These are phyloP conservation scores for Ananas comosus DNA, from an alignment of 176 grass and related monocot genomes.

Conservation along the genomic window DNA sequence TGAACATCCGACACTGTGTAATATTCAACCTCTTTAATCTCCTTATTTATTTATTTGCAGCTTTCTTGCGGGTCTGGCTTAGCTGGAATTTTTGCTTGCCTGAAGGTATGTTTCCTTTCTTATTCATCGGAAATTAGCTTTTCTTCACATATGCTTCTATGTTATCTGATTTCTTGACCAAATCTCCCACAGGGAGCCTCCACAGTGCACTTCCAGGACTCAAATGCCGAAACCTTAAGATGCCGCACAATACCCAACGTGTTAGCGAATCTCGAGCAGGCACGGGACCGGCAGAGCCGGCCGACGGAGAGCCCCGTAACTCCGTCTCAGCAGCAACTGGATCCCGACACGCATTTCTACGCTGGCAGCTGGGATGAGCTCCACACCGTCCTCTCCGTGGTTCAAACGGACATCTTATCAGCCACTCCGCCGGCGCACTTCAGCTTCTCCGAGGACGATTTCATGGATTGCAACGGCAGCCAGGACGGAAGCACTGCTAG, in stretches of 20 bases:
- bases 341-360: slow-evolving; percentile 74
- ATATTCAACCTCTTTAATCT: slow-evolving; percentile 6
- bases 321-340: slow-evolving; percentile 60
- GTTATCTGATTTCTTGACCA: slow-evolving; percentile 22
- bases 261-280: slow-evolving; percentile 84
- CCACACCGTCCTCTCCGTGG: slow-evolving; percentile 61
- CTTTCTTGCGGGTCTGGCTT: slow-evolving; percentile 77
- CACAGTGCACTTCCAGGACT: slow-evolving; percentile 88
- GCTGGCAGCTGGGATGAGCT: slow-evolving; percentile 82
- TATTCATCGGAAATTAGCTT: slow-evolving; percentile 2
- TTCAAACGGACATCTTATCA: slow-evolving; percentile 24
- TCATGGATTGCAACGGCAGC: slow-evolving; percentile 69
- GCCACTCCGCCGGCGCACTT: slow-evolving; percentile 35
- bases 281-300: slow-evolving; percentile 50
- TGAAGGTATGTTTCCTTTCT: slow-evolving; percentile 57
- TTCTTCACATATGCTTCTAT: slow-evolving; percentile 4
- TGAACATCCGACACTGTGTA: too few species aligned
- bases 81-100: slow-evolving; percentile 78
- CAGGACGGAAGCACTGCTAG: slow-evolving; percentile 65
- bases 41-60: slow-evolving; percentile 44
- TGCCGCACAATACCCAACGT: slow-evolving; percentile 89
- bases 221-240: slow-evolving; percentile 79
- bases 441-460: slow-evolving; percentile 93
- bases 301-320: slow-evolving; percentile 89
- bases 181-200: slow-evolving; percentile 52